A percentile compares a stretch with the other conserved stretches of the same genome.
Conservation (phyloP, 225 moss, liverwort and hornwort species). For the Rhytidiadelphus loreus region DNA sequence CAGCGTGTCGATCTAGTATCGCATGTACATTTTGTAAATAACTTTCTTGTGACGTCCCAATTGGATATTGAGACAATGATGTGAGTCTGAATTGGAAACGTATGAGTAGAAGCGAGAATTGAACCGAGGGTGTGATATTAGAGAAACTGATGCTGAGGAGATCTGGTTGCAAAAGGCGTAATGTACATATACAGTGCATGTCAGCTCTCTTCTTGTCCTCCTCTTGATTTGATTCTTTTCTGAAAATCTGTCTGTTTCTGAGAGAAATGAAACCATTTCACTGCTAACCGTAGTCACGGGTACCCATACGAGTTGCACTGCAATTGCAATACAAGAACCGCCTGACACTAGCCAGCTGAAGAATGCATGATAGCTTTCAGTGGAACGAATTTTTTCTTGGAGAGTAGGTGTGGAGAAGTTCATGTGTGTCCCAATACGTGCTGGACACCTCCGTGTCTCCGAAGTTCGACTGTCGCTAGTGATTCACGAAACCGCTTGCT, state of each 20-base stretch:
- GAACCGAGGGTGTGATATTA: background rate
- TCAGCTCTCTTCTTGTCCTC: background rate
- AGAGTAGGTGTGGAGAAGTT: background rate
- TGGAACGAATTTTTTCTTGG: background rate
- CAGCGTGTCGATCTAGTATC: background rate
- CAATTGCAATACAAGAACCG: background rate
- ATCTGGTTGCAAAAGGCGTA: background rate
- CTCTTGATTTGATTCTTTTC: background rate
- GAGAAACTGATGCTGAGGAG: background rate
- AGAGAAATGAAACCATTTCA: too few species aligned
- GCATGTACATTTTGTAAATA: background rate
- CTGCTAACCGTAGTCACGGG: too few species aligned
- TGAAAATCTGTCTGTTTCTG: too few species aligned
- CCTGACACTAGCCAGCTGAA: too few species aligned
- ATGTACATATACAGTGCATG: background rate
- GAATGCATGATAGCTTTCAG: background rate
- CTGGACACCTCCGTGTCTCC: background rate
- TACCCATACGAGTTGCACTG: too few species aligned
- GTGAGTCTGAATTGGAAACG: too few species aligned
- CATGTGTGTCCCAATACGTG: background rate
- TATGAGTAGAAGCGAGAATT: background rate
- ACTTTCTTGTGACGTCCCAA: too few species aligned
- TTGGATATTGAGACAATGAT: background rate
- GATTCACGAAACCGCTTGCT: background rate
- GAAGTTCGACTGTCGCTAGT: background rate